Evolutionary conservation across 2,329 filamentous ascomycete genomes (phyloP), one percentile per base, ranked within the genome.

Genomic region (Drechslera avenae): DNA sequence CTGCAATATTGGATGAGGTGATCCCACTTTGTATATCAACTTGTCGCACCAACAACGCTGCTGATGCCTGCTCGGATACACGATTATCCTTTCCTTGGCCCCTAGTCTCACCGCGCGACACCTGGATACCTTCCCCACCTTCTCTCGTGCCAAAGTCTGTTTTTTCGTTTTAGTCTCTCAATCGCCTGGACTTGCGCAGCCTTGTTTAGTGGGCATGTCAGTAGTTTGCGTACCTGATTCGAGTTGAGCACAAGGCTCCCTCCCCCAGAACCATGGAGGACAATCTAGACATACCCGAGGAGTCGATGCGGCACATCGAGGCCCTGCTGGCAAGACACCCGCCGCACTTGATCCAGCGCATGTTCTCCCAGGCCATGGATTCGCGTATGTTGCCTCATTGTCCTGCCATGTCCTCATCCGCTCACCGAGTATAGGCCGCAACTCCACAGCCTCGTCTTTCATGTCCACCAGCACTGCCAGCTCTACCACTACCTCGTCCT

Each of bases 221-320:
- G 35, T 45, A 49, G 42, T 44, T 44, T 10, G 35, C 56, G 45
- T 28, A 43, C 44, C 41, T 40, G 33, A 45, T 40, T 43, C 31
- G 42, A 44, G 39, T 40, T 59, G 55, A 51, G 42, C 56, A 54
- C 44, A 40, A 46, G 46, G 46, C 40, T 45, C 42, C 42, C 41
- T 54, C 39, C 56, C 54, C 54, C 62, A 44, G n/a, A n/a, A n/a
- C n/a, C 45, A 72, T 72, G 68, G 69, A 72, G 19, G 71, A 73
- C 46, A 59, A 60, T 32, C 45, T 69, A 37, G 67, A 73, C 16
- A 70, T 72, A 35, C 68, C 68, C 9, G 69, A 72, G 26, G 71
- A 73, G 51, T 72, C 69, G 33, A 68, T 72, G 67, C 68, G 63
- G 51, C 71, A 72, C 53, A 68, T 73, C 35, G 68, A 73, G 56